Conservation (phyloP, 257 asterid species). For the Solanum chaucha region DNA sequence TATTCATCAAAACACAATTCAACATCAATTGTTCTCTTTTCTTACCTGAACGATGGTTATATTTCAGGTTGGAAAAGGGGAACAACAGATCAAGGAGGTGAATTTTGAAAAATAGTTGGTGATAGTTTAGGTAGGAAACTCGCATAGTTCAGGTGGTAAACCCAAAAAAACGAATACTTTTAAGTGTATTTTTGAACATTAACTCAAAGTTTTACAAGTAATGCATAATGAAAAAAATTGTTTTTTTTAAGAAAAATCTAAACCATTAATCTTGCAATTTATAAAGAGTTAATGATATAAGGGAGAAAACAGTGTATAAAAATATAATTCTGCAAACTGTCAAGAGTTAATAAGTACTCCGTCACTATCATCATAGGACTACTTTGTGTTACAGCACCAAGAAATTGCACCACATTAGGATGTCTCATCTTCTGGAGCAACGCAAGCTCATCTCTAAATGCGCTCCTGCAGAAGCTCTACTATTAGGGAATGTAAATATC, state of each 20-base stretch:
- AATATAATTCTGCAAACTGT: not conserved
- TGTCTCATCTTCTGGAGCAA: constrained; percentile 89
- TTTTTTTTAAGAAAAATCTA: not conserved
- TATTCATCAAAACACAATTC: not conserved
- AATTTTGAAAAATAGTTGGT: not conserved
- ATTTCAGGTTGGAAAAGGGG: not conserved
- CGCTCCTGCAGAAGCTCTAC: constrained; percentile 33
- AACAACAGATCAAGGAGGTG: not conserved
- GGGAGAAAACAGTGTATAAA: not conserved
- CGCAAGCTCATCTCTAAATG: constrained; percentile 84
- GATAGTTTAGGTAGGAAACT: not conserved
- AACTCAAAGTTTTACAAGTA: not conserved
- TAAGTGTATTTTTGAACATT: not conserved
- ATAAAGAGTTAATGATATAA: not conserved
- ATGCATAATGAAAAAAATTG: not conserved
- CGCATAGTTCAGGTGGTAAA: not conserved
- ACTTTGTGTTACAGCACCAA: constrained; percentile 95
- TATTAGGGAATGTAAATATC: constrained; percentile 1
- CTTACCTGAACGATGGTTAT: not conserved
- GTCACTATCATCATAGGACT: constrained; percentile 99
- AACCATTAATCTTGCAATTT: not conserved
- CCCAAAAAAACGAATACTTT: too few relatives aligned
- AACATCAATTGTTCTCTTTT: not conserved
- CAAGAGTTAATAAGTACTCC: constrained; percentile 38
- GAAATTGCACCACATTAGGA: constrained; percentile 95